phyloP scores from a whole-genome alignment of 2,329 filamentous ascomycete species.

The Lachnellula suecica region DNA sequence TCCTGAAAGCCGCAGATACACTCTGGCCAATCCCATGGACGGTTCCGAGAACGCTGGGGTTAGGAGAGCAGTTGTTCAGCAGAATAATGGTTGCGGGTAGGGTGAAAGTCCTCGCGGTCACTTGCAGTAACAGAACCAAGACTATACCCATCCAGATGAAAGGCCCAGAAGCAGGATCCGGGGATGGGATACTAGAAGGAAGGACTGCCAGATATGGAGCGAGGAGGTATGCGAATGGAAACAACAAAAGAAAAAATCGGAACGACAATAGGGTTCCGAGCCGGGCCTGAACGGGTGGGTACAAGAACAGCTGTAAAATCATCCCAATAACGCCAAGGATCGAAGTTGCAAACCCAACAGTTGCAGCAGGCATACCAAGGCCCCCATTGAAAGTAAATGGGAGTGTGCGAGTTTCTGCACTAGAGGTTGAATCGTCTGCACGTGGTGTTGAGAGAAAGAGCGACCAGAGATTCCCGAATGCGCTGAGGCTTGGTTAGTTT shows the following conservation, averaged over 20 bases:
- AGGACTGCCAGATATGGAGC: conserved; percentile 66
- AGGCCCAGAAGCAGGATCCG: conserved; percentile 42
- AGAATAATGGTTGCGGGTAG: conserved; percentile 58
- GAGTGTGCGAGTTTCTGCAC: conserved; percentile 8
- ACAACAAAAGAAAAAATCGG: conserved; percentile 64
- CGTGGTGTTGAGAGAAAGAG: conserved; percentile 49
- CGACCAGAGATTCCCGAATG: conserved; percentile 59
- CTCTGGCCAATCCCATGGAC: conserved; percentile 60
- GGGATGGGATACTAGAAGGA: conserved; percentile 31
- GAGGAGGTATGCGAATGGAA: conserved; percentile 67
- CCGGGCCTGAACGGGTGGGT: conserved; percentile 63
- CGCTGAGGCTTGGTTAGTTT: conserved; percentile 39
- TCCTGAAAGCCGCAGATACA: conserved; percentile 51
- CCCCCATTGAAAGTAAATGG: conserved; percentile 60
- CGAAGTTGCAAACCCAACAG: conserved; percentile 73
- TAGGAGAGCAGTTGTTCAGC: conserved; percentile 59
- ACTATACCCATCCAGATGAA: conserved; percentile 56
- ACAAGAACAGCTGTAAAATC: conserved; percentile 66
- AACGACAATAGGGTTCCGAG: conserved; percentile 68
- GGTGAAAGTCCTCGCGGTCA: conserved; percentile 58
- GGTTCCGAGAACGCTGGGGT: conserved; percentile 54
- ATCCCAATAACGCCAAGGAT: conserved; percentile 74
- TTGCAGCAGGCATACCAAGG: conserved; percentile 66
- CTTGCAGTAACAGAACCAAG: conserved; percentile 53
- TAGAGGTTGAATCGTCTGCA: no score